Base-by-base conservation (phyloP, 2,329 filamentous ascomycete genomes). In the Neonectria sp. region DNA sequence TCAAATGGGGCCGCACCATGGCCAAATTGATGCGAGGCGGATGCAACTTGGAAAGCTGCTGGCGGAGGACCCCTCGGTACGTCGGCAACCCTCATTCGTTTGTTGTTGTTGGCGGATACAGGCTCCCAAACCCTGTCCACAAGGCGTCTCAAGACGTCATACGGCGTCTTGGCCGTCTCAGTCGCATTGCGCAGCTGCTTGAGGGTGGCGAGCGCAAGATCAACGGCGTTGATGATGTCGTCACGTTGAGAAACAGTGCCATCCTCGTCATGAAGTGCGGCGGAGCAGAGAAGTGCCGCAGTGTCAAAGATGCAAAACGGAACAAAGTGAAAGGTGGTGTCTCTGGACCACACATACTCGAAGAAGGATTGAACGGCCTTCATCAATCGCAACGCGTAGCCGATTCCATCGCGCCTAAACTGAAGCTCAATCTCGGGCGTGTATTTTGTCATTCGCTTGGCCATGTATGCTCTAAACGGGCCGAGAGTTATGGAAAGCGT, bases 271-370 rank as follows among this genome's bases (percentile, higher is more conserved):
- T 88, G 86, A 4, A 87, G 80, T 5, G 88, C 78, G 2, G 85
- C 84, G 0, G 86, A 87, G 75, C 84, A 87, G 4, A 88, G 73
- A 17, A 86, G 77, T 0, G 86, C 83, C 0, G 85, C 82, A 0
- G 84, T 86, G 67, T 88, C 85, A 57, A 88, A 88, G 37, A 87
- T 82, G 51, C 80, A 79, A 59, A 87, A 88, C 0, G 85, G 78
- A 4, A 86, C 82, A 60, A 85, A 81, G 68, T 87, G 84, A 46
- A 86, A 86, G 31, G 84, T 86, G 12, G 82, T 80, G 53, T 86
- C 84, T n/a, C 82, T 75, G 0, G 84, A 83, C 59, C 81, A 84
- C 11, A 83, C 78, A 37, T 83, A 78, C 21, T 84, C 76, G 57
- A 86, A 85, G 12, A 87, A 80, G 25, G 73, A 69, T 21, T 80